Percentiles rank a stretch among this genome's conserved stretches.
Evolutionary conservation across 164 flowering plant species (phyloP).

Genomic region (Macadamia tetraphylla): DNA sequence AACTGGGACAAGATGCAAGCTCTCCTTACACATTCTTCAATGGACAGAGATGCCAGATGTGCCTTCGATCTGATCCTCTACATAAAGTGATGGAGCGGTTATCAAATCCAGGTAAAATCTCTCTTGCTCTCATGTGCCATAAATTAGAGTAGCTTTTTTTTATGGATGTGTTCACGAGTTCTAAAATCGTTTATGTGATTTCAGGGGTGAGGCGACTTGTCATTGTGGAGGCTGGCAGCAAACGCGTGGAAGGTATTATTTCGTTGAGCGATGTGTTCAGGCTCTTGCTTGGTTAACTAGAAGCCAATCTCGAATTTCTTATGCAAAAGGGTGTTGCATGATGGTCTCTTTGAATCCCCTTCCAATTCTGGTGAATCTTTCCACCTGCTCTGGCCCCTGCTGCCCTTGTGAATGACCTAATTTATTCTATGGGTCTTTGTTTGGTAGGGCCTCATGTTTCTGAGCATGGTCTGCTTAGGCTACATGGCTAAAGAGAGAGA

Average conservation of each 20-base stretch:
- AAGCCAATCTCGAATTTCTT: conserved; percentile 2
- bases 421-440: conserved; percentile 13
- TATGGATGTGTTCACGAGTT: background rate
- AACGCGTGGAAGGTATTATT: conserved; percentile 85
- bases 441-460: conserved; percentile 19
- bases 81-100: conserved; percentile 88
- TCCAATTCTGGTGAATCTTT: background rate
- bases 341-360: conserved; percentile 7
- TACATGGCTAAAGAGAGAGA: conserved; percentile 8
- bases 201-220: conserved; percentile 81
- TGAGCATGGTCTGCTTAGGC: conserved; percentile 14
- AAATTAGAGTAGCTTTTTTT: background rate
- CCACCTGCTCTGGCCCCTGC: conserved; percentile 7
- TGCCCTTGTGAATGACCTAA: conserved; percentile 9
- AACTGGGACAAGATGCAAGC: conserved; percentile 63
- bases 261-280: conserved; percentile 69
- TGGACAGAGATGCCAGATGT: conserved; percentile 87
- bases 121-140: background rate
- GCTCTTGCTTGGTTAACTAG: conserved; percentile 60
- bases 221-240: conserved; percentile 92
- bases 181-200: conserved; percentile 6
- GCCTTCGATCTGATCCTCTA: conserved; percentile 78
- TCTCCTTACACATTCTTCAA: conserved; percentile 44
- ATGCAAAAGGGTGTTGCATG: conserved; percentile 4
- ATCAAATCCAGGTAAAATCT: conserved; percentile 59